Evolutionary conservation across 495 filamentous ascomycete species (phyloP).

Genomic region (Penicillium macrosclerotiorum): DNA sequence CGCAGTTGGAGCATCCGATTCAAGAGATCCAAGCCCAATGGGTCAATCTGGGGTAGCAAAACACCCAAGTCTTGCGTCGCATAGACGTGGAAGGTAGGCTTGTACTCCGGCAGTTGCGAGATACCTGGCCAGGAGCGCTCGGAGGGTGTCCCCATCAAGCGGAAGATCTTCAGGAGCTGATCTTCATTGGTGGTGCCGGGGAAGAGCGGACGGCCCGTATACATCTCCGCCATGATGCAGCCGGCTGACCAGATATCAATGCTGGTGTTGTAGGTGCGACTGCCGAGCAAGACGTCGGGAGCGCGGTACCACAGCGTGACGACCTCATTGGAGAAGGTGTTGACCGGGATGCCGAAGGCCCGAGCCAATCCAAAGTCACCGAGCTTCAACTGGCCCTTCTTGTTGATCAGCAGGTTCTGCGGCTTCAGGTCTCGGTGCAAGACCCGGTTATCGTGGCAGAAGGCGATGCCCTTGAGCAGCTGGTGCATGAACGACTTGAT

Average conservation of each 20-base stretch:
- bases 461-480: constrained; percentile 88
- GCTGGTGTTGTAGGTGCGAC: constrained; percentile 90
- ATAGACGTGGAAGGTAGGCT: constrained; percentile 87
- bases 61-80: constrained; percentile 85
- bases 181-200: constrained; percentile 96
- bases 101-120: constrained; percentile 88
- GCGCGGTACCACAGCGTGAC: constrained; percentile 97
- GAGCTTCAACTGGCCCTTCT: constrained; percentile 87
- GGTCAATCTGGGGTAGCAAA: constrained; percentile 89
- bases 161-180: constrained; percentile 92
- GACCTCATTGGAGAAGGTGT: constrained; percentile 97
- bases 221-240: constrained; percentile 99
- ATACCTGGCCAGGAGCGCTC: constrained; percentile 93
- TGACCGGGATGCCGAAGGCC: constrained; percentile 95
- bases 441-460: constrained; percentile 94
- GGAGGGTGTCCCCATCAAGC: constrained; percentile 92
- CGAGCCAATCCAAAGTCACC: constrained; percentile 91
- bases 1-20: constrained; percentile 88
- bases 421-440: constrained; percentile 95
- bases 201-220: constrained; percentile 88
- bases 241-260: constrained; percentile 98
- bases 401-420: constrained; percentile 93
- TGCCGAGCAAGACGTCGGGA: constrained; percentile 87
- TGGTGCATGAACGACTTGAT: constrained; percentile 99
- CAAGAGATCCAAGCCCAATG: constrained; percentile 78